Base-by-base conservation (phyloP, 2,329 filamentous ascomycete species). In the Penicillium digitatum region DNA sequence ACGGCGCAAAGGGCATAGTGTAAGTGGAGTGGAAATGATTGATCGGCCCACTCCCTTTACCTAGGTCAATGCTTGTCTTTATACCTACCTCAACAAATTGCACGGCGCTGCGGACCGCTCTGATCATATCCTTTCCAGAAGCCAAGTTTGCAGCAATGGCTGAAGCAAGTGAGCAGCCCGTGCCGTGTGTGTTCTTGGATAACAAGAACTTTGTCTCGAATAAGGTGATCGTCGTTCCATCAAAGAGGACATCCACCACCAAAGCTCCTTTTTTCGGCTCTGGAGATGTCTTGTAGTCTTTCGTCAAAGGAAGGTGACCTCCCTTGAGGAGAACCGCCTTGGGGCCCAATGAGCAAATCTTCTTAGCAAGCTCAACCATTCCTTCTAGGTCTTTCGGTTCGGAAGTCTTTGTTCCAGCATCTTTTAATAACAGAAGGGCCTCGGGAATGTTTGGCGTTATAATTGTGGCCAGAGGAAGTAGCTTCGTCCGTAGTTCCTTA, bases 151-250 rank as follows among this genome's bases (percentile, higher is more conserved):
- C 84, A 1, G 85, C 83, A 62, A 87, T 85, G 6, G 85, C 84
- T 39, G 84, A 96, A 38, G 94, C 94, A 56, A 97, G 81, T 10
- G 91, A 95, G 69, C 94, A 99, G 4, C 94, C 94, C 0, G 94
- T 97, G 0, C 94, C 94, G 67, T 99, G 94, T 0, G 93, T 97
- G 68, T 93, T 93, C 56, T 79, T 87, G 9, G 87, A 90, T 10
- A 79, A 74, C 59, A 90, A 79, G 68, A 88, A 96, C 5, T 80
- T 79, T 37, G 84, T 88, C 71, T 91, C 81, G 46, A 96, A 81
- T 37, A 84, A 76, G 1, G 84, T 78, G 0, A 81, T 71, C n/a
- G 81, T 72, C 0, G 76, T 78, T 0, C 79, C 80, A 7, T 89
- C 88, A 40, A 84, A 84, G 5, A 96, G 79, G 3, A 96, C 80